These are phyloP conservation scores for Pseudogymnoascus sp. DNA, from an alignment of 2,329 filamentous ascomycete species.

Conservation along the genomic window DNA sequence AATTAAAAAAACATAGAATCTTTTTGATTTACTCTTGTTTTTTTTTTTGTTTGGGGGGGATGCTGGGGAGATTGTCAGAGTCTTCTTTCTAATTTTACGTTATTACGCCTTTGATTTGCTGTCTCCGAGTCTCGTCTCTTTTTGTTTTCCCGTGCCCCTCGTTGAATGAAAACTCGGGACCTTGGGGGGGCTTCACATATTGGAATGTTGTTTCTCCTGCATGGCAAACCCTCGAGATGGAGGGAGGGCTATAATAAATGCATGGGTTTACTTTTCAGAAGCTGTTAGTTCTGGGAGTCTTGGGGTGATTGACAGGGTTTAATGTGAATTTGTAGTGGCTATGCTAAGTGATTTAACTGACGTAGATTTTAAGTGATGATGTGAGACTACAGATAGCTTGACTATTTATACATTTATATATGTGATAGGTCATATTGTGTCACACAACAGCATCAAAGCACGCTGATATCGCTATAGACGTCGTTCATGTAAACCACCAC, in stretches of 20 bases:
- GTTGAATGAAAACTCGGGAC: too few species aligned
- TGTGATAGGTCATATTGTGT: background rate
- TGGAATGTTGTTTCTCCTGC: too few species aligned
- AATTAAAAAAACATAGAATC: background rate
- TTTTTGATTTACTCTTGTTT: background rate
- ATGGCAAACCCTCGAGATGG: background rate
- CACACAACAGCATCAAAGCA: background rate
- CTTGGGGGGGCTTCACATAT: too few species aligned
- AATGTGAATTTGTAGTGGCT: background rate
- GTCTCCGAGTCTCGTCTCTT: too few species aligned
- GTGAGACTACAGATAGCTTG: background rate
- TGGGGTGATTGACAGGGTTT: background rate
- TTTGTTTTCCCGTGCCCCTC: background rate
- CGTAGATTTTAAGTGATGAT: background rate
- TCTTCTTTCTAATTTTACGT: background rate
- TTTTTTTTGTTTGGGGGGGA: background rate
- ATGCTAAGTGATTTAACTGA: background rate
- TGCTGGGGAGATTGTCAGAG: background rate
- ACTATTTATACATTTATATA: background rate
- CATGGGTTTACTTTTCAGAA: background rate
- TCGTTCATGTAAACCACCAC: too few species aligned
- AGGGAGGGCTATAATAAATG: background rate
- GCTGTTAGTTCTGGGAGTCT: background rate
- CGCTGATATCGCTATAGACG: too few species aligned
- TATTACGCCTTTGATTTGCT: background rate